Evolutionary conservation across 768 basidiomycete species (phyloP).

Genomic region (Tricholoma bakamatsutake): DNA sequence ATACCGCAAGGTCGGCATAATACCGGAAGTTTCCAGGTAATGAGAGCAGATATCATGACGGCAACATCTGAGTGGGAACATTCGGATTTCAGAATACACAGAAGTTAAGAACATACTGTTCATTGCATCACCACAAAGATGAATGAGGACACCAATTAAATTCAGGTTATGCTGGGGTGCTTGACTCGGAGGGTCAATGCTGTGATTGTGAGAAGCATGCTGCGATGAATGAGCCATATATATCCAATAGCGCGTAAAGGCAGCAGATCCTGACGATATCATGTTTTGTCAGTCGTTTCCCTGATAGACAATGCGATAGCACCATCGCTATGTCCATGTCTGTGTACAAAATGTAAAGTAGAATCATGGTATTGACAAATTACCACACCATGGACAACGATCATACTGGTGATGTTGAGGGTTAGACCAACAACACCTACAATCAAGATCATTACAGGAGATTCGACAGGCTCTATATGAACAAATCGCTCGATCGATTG

Average conservation of each 20-base stretch:
- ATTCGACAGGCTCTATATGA: conserved; percentile 36
- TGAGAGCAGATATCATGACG: conserved; percentile 44
- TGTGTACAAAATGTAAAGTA: conserved; percentile 8
- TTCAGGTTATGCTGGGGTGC: conserved; percentile 37
- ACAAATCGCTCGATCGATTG: conserved; percentile 52
- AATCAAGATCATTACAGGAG: conserved; percentile 40
- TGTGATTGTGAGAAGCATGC: conserved; percentile 48
- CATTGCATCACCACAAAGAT: conserved; percentile 47
- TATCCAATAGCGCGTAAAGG: not conserved
- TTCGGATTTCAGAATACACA: not conserved
- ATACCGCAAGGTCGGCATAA: conserved; percentile 51
- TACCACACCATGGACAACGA: conserved; percentile 42
- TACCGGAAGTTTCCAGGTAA: conserved; percentile 47
- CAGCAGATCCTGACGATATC: conserved; percentile 20
- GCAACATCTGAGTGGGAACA: conserved; percentile 36
- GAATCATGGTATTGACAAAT: not conserved
- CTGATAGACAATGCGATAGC: conserved; percentile 4
- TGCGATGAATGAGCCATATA: conserved; percentile 9
- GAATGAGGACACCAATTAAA: conserved; percentile 41
- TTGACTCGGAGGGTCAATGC: conserved; percentile 29
- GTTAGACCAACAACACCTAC: conserved; percentile 42
- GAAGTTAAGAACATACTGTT: conserved; percentile 34
- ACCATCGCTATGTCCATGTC: conserved; percentile 32
- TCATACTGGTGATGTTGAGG: conserved; percentile 41
- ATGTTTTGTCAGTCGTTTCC: conserved; percentile 16